Conservation (phyloP, 192 early-diverging fungal genomes). For the Backusella luteola region DNA sequence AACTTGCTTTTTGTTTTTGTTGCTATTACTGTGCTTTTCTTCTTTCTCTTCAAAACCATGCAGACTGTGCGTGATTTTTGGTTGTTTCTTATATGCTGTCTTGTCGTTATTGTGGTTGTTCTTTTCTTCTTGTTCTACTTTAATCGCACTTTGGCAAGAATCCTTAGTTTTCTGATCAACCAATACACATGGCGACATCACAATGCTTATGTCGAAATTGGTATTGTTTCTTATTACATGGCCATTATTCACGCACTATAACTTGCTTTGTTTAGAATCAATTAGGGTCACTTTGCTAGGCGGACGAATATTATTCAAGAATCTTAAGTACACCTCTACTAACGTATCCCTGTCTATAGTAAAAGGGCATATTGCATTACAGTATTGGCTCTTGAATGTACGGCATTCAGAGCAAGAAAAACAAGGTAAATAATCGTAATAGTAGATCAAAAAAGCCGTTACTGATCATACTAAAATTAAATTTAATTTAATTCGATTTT, state of each 20-base stretch:
- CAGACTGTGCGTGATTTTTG: conserved; percentile 43
- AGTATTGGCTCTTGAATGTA: conserved; percentile 70
- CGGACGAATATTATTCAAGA: conserved; percentile 76
- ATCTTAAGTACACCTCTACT: conserved; percentile 68
- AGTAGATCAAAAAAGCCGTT: not conserved
- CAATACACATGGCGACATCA: conserved; percentile 68
- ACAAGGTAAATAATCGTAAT: conserved; percentile 13
- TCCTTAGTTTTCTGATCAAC: conserved; percentile 58
- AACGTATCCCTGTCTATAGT: conserved; percentile 69
- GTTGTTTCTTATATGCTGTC: conserved; percentile 65
- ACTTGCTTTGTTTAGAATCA: conserved; percentile 50
- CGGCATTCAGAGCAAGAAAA: conserved; percentile 30
- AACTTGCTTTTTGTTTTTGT: not conserved
- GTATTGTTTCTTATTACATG: conserved; percentile 34
- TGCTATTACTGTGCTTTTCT: not conserved
- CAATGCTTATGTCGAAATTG: conserved; percentile 68
- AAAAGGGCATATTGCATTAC: conserved; percentile 69
- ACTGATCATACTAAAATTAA: not conserved
- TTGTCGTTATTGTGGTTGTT: conserved; percentile 62
- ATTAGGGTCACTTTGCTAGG: conserved; percentile 66
- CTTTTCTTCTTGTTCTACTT: conserved; percentile 78
- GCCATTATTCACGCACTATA: not conserved
- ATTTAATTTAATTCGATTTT: not conserved
- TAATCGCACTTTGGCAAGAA: conserved; percentile 58
- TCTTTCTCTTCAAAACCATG: not conserved